phyloP scores from a whole-genome alignment of 495 filamentous ascomycete genomes.

The Podospora fimiseda region DNA sequence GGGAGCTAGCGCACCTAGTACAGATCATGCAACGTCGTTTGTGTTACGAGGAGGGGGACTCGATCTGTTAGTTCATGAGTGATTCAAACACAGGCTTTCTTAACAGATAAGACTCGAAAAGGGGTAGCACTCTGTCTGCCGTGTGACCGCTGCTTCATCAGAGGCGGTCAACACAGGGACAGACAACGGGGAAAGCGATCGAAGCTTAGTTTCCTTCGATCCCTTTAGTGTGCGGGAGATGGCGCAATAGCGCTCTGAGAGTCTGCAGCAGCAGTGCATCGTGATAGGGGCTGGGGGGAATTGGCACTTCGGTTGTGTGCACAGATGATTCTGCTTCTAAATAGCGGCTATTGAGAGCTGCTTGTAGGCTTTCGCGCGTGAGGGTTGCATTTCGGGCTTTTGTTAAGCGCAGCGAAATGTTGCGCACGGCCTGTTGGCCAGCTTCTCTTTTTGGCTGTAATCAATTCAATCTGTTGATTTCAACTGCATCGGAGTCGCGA shows the following conservation, averaged over 20 bases:
- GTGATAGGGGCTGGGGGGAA: not conserved
- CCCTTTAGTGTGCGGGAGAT: not conserved
- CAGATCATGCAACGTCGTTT: no score
- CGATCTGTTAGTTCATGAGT: no score
- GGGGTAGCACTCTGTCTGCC: no score
- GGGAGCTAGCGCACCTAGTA: no score
- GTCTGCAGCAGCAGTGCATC: not conserved
- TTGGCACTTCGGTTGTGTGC: not conserved
- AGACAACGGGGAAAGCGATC: not conserved
- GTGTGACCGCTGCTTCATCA: not conserved
- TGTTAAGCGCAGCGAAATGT: slow-evolving; percentile 5
- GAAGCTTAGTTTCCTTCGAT: not conserved
- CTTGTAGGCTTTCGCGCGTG: not conserved
- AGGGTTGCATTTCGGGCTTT: not conserved
- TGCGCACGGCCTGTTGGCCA: slow-evolving; percentile 3
- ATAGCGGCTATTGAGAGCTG: slow-evolving; percentile 3
- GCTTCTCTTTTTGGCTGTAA: no score
- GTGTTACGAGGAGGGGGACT: no score
- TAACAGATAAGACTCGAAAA: no score
- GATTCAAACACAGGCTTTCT: no score
- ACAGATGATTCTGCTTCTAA: not conserved
- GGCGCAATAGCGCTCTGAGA: not conserved
- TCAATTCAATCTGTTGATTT: not conserved
- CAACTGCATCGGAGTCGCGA: not conserved
- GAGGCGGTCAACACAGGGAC: not conserved